Base-by-base conservation (phyloP, 257 asterid species). In the Osmanthus fragrans region DNA sequence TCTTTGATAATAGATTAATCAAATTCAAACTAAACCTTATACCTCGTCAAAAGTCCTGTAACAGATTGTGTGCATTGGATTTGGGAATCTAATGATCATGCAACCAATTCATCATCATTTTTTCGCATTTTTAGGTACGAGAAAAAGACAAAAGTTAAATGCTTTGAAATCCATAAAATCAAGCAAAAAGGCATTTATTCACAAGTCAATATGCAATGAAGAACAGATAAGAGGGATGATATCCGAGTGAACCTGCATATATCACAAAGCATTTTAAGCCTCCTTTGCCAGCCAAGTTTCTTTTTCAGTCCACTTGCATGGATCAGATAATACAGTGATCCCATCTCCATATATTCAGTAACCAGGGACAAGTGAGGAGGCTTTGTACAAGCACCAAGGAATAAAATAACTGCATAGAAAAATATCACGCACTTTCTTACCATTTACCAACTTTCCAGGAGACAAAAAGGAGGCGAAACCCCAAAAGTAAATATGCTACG, bases 261-360 rank as follows among this genome's bases (percentile, higher is more conserved):
- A 81, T 92, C 96, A 82, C 90, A 82, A 47, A 94, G 92, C 91
- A 94, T 94, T 85, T 91, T 94, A 77, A 92, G 80, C 81, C 94
- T 89, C 91, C 90, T 88, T 72, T 86, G 88, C 98, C 96, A 92
- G 88, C 92, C 90, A 79, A 94, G 96, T 88, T 88, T 94, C 88
- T 94, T 94, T 78, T 88, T 94, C 78, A 90, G 89, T 69, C 93
- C 96, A 84, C 97, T 90, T 72, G 88, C 87, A 49, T 92, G 98
- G 87, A 94, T 94, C 74, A 94, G 87, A 86, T 86, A 89, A 84
- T 94, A 92, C 54, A 94, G 83, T 49, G 98, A 92, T 71, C 98
- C 97, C 98, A 92, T 88, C 81, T 94, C 97, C 98, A 94, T 92
- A 77, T 87, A 92, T 79, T 94, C 97, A 3, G 97, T 94, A 71